Evolutionary conservation across 805 yeast genomes (phyloP).

Genomic region (Lipomyces kockii): DNA sequence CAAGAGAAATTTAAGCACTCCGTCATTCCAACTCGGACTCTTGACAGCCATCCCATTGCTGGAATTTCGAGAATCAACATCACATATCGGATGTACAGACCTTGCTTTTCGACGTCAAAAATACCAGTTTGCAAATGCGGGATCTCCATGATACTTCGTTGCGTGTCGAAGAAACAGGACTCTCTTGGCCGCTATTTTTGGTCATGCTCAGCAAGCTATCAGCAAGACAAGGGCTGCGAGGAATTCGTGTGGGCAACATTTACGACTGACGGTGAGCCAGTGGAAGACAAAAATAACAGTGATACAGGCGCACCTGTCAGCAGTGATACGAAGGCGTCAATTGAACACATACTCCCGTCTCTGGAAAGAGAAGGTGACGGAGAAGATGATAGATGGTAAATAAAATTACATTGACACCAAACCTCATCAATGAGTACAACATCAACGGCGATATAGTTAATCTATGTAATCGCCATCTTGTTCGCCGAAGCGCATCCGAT

Average conservation of each 20-base stretch:
- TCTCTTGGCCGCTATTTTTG: constrained; percentile 35
- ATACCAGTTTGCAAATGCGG: constrained; percentile 52
- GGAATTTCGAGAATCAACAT: constrained; percentile 62
- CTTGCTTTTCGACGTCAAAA: constrained; percentile 47
- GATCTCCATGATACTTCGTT: constrained; percentile 39
- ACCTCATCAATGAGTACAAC: constrained; percentile 6
- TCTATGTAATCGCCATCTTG: constrained; percentile 68
- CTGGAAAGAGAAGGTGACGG: background rate
- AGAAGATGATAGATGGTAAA: constrained; percentile 4
- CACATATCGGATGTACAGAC: constrained; percentile 64
- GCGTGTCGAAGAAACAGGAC: constrained; percentile 27
- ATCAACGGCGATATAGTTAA: constrained; percentile 59
- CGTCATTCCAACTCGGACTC: constrained; percentile 52
- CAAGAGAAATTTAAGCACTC: constrained; percentile 77
- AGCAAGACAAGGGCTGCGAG: constrained; percentile 33
- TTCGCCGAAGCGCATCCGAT: constrained; percentile 81
- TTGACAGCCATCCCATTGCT: constrained; percentile 54
- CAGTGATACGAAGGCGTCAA: background rate
- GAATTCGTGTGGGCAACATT: constrained; percentile 27
- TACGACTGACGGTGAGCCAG: constrained; percentile 29
- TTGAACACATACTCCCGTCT: background rate
- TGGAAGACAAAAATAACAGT: background rate
- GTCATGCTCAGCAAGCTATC: constrained; percentile 37
- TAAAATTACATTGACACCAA: background rate
- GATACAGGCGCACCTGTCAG: background rate